A percentile compares a stretch with the other conserved stretches of the same genome.
These are phyloP conservation scores for Naganishia albida DNA, from an alignment of 1,284 basidiomycete species.

Conservation along the genomic window DNA sequence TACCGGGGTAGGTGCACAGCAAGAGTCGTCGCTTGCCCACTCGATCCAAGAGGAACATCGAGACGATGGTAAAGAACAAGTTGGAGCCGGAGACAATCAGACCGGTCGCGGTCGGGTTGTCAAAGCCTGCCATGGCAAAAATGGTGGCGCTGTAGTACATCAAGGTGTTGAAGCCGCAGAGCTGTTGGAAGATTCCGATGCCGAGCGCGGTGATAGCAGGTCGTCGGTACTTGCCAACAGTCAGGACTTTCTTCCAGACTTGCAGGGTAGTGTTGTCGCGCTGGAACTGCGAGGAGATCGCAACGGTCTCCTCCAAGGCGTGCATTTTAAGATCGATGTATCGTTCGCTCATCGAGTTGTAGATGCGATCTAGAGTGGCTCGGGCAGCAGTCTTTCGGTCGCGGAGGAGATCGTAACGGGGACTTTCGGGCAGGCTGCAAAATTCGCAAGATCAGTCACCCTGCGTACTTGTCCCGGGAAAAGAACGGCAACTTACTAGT, in stretches of 20 bases:
- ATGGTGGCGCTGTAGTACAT: constrained; percentile 52
- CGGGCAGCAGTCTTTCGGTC: constrained; percentile 43
- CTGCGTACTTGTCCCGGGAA: background rate
- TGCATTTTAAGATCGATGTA: constrained; percentile 49
- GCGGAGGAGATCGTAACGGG: constrained; percentile 48
- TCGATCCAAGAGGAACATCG: constrained; percentile 40
- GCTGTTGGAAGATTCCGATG: constrained; percentile 60
- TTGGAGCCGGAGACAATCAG: constrained; percentile 42
- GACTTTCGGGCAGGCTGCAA: constrained; percentile 50
- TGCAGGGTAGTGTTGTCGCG: constrained; percentile 58
- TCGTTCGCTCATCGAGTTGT: constrained; percentile 42
- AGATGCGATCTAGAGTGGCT: constrained; percentile 42
- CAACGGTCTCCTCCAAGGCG: constrained; percentile 49
- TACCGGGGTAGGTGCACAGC: constrained; percentile 45
- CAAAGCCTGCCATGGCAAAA: constrained; percentile 48
- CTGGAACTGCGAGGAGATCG: constrained; percentile 36
- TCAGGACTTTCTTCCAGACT: constrained; percentile 59
- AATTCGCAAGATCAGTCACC: constrained; percentile 30
- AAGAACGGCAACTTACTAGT: constrained; percentile 1
- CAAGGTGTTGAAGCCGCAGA: constrained; percentile 53
- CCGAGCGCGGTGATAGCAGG: constrained; percentile 64
- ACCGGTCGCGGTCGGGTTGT: constrained; percentile 40
- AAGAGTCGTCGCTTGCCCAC: constrained; percentile 44
- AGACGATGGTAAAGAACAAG: constrained; percentile 40
- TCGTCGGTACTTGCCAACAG: constrained; percentile 63